A percentile compares a stretch with the other conserved stretches of the same genome.
These are phyloP conservation scores for Achlya hypogyna DNA, from an alignment of 352 stramenopile species.

Conservation along the genomic window DNA sequence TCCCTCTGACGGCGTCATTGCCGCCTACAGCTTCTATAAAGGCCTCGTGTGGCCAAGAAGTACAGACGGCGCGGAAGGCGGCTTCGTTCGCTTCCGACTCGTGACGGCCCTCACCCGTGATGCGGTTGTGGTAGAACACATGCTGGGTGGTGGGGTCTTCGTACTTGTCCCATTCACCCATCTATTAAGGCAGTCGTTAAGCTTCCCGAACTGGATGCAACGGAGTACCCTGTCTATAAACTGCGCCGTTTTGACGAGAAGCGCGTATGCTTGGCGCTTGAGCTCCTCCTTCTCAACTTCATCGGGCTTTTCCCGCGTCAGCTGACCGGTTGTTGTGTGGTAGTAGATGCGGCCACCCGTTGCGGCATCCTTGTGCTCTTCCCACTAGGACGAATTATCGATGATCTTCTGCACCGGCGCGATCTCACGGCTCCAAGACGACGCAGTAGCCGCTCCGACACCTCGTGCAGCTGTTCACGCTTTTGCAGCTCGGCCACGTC, in stretches of 20 bases:
- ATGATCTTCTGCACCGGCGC: too few species aligned
- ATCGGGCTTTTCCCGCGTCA: constrained; percentile 45
- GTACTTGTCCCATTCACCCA: constrained; percentile 43
- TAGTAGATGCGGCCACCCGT: constrained; percentile 19
- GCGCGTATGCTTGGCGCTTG: constrained; percentile 42
- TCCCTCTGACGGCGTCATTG: too few species aligned
- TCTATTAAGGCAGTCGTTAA: constrained; percentile 19
- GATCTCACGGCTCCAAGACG: not conserved
- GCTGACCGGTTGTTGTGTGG: constrained; percentile 23
- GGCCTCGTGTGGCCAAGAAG: too few species aligned
- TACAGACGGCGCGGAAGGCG: not conserved
- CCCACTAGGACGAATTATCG: constrained; percentile 7
- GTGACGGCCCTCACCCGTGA: constrained; percentile 52
- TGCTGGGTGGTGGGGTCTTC: constrained; percentile 45
- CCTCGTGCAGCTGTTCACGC: not conserved
- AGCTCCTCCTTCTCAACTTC: constrained; percentile 42
- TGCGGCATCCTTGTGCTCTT: constrained; percentile 5
- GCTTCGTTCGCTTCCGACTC: constrained; percentile 31
- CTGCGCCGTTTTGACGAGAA: constrained; percentile 24
- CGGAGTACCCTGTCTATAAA: not conserved
- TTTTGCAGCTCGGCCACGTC: not conserved
- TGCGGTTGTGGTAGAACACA: constrained; percentile 59
- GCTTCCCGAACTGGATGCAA: not conserved
- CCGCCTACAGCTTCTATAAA: too few species aligned
- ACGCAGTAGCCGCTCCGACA: constrained; percentile 2